Conservation (phyloP, 768 basidiomycete species). For the Lanmaoa rubissima region DNA sequence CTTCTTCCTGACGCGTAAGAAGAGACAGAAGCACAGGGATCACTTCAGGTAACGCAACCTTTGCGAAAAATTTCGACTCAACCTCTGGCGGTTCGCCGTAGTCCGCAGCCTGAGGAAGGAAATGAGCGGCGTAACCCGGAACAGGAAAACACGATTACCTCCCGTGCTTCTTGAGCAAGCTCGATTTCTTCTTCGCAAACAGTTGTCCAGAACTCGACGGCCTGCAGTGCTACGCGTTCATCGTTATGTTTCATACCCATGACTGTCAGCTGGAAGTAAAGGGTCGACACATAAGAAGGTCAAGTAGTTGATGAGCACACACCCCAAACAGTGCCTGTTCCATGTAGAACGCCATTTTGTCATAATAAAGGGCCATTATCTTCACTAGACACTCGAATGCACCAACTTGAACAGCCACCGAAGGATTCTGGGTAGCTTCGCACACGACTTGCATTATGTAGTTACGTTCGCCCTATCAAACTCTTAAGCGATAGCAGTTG, state of each 20-base stretch:
- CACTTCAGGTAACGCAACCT: constrained; percentile 92
- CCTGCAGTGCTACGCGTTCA: constrained; percentile 90
- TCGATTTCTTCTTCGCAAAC: constrained; percentile 98
- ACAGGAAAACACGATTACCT: constrained; percentile 47
- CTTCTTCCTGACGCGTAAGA: constrained; percentile 91
- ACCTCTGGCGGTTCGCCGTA: constrained; percentile 85
- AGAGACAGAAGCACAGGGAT: constrained; percentile 87
- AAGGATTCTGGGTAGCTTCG: constrained; percentile 88
- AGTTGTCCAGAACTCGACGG: constrained; percentile 99
- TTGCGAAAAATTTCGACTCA: constrained; percentile 90
- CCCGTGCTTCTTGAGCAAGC: constrained; percentile 85
- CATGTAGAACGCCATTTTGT: constrained; percentile 99
- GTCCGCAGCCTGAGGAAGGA: constrained; percentile 65
- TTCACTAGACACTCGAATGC: constrained; percentile 94
- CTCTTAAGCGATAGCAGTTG: constrained; percentile 1
- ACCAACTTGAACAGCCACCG: constrained; percentile 85
- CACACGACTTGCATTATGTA: constrained; percentile 99
- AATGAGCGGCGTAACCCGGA: constrained; percentile 4
- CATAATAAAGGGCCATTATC: constrained; percentile 98
- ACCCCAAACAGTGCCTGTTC: constrained; percentile 98
- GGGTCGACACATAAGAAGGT: constrained; percentile 15
- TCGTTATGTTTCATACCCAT: constrained; percentile 96
- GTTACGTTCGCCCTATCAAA: constrained; percentile 87
- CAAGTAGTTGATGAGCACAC: constrained; percentile 32
- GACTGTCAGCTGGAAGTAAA: constrained; percentile 71